Evolutionary conservation across 2,329 filamentous ascomycete genomes (phyloP).

Genomic region (Purpureocillium lavendulum): DNA sequence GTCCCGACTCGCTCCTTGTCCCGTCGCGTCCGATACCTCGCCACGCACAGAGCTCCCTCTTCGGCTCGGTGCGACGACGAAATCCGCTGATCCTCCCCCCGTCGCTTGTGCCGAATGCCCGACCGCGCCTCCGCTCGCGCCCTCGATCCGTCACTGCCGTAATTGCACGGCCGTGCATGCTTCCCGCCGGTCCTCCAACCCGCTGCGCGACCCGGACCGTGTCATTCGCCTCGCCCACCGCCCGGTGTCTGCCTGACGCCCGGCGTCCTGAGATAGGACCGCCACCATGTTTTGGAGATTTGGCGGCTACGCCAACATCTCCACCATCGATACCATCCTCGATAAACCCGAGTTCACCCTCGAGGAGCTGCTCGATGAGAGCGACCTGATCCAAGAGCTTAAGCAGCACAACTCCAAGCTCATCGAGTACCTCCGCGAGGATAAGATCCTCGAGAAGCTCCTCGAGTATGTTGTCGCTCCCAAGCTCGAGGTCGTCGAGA

Average conservation of each 20-base stretch:
- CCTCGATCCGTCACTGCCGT: background rate
- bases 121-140: too few species aligned
- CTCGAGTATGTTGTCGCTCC: conserved; percentile 89
- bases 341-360: conserved; percentile 94
- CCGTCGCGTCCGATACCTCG: too few species aligned
- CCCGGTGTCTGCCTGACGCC: conserved; percentile 16
- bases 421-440: conserved; percentile 88
- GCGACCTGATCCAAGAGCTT: conserved; percentile 91
- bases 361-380: conserved; percentile 92
- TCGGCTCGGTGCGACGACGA: background rate
- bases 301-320: conserved; percentile 96
- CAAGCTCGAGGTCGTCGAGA: conserved; percentile 49
- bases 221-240: conserved; percentile 17
- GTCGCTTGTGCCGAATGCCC: too few species aligned
- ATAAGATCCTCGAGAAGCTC: conserved; percentile 73
- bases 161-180: conserved; percentile 8
- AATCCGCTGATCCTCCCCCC: too few species aligned
- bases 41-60: too few species aligned
- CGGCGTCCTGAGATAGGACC: conserved; percentile 23
- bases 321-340: conserved; percentile 90
- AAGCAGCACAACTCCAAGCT: conserved; percentile 98
- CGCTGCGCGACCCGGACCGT: background rate
- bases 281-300: conserved; percentile 98
- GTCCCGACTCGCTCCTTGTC: background rate
- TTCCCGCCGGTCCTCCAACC: conserved; percentile 6